Percentiles rank a stretch among this genome's conserved stretches.
Conservation (phyloP, 2,329 filamentous ascomycete genomes). For the Aspergillus novofumigatus region DNA sequence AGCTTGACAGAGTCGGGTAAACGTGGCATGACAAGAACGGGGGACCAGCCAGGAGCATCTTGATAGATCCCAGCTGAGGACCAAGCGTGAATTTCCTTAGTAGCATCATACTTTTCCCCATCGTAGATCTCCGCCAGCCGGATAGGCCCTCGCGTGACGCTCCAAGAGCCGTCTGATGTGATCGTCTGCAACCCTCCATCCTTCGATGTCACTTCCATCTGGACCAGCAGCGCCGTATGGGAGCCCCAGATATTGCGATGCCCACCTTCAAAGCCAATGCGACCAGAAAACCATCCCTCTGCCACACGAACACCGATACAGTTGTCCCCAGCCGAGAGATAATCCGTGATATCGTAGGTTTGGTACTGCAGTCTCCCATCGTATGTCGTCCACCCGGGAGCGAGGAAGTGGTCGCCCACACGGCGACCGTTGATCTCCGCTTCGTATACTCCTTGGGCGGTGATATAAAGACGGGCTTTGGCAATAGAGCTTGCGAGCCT, state of each 20-base stretch:
- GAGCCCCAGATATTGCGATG: slow-evolving; percentile 15
- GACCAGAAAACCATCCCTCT: slow-evolving; percentile 47
- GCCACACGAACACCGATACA: slow-evolving; percentile 40
- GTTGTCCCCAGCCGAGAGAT: slow-evolving; percentile 37
- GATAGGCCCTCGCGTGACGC: slow-evolving; percentile 7
- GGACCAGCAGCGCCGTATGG: slow-evolving; percentile 1
- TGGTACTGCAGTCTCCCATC: slow-evolving; percentile 48
- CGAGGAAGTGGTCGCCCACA: slow-evolving; percentile 42
- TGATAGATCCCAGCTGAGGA: slow-evolving; percentile 19
- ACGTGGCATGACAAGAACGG: background rate
- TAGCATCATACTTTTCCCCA: slow-evolving; percentile 48
- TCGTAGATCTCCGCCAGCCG: slow-evolving; percentile 45
- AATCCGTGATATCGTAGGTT: slow-evolving; percentile 47
- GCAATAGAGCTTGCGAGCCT: no score
- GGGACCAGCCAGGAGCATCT: slow-evolving; percentile 9
- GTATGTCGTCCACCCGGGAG: slow-evolving; percentile 50
- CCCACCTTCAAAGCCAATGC: slow-evolving; percentile 22
- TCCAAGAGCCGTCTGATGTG: slow-evolving; percentile 9
- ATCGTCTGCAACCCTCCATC: background rate
- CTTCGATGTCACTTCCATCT: slow-evolving; percentile 4
- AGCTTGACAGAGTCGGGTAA: slow-evolving; percentile 27
- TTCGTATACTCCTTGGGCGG: slow-evolving; percentile 44
- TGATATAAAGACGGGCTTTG: slow-evolving; percentile 43
- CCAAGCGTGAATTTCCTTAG: slow-evolving; percentile 30
- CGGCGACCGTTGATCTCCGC: slow-evolving; percentile 45